Base-by-base conservation (phyloP, 2,329 filamentous ascomycete genomes). In the Trichoderma semiorbis region DNA sequence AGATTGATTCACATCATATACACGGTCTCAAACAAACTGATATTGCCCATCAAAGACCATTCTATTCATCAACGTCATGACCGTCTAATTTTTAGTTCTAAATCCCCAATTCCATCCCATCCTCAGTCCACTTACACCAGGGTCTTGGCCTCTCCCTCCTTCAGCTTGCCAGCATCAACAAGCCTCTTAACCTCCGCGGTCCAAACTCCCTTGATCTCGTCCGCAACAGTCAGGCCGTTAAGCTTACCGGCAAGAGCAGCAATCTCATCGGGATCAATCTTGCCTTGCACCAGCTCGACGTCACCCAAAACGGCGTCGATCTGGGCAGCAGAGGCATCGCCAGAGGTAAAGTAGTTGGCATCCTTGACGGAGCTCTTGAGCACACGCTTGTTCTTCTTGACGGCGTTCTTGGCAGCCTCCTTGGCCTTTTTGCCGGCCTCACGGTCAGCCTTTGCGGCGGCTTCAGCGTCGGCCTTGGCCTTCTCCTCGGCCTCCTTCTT, bases 351-450 rank as follows among this genome's bases (percentile, higher is more conserved):
- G 90, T 99, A 99, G 88, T 98, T 98, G 78, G 93, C 95, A 76
- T 99, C 96, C 88, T 99, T 99, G 84, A 95, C 93, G 75, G 93
- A 94, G 74, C 90, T 91, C 83, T 97, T 94, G 78, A 99, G 91
- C 62, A 98, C 92, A 87, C 96, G 94, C 90, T 98, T 98, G 90
- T 99, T 99, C 93, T 99, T 99, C 92, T 99, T 99, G 78, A 96
- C 92, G 16, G 96, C 96, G 80, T 94, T 98, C 91, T 99, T 99
- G 72, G 96, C 96, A 2, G 95, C 95, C 84, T 99, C 96, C 87
- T 98, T 99, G 73, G 93, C 92, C 89, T 99, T 99, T 90, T 98
- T 99, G 79, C 85, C 85, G 74, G 92, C 88, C 76, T 95, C 94
- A 76, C 92, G 93, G 72, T 94, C 91, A 6, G 87, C 88, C 88